Conservation (phyloP, 768 basidiomycete species). For the Boletus vermiculosoides region DNA sequence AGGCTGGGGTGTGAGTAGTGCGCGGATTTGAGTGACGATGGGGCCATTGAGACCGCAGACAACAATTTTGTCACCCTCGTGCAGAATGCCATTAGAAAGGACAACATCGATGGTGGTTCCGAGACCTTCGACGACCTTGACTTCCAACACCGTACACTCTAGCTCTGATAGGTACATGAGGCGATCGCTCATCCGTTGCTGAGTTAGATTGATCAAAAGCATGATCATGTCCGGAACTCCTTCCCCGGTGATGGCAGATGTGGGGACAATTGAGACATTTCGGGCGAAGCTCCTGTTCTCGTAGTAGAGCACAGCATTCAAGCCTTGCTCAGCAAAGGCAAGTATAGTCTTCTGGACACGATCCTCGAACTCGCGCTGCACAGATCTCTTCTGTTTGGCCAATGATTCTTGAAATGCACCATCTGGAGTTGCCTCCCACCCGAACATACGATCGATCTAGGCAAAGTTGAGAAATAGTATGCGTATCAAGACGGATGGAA, state of each 20-base stretch:
- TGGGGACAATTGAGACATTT: slow-evolving; percentile 95
- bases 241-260: slow-evolving; percentile 97
- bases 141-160: slow-evolving; percentile 97
- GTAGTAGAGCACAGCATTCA: slow-evolving; percentile 95
- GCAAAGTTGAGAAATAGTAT: slow-evolving; percentile 7
- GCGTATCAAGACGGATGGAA: slow-evolving; percentile 1
- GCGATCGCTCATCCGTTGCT: slow-evolving; percentile 95
- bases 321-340: slow-evolving; percentile 96
- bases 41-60: slow-evolving; percentile 97
- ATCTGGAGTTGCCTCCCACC: slow-evolving; percentile 90
- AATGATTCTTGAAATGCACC: slow-evolving; percentile 91
- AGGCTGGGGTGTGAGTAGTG: slow-evolving; percentile 93
- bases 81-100: slow-evolving; percentile 88
- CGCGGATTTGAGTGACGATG: slow-evolving; percentile 92
- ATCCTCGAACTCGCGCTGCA: slow-evolving; percentile 91
- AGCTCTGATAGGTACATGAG: slow-evolving; percentile 98
- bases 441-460: slow-evolving; percentile 96
- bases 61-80: slow-evolving; percentile 91
- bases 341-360: slow-evolving; percentile 81
- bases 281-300: slow-evolving; percentile 94
- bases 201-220: slow-evolving; percentile 95
- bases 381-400: slow-evolving; percentile 71
- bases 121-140: slow-evolving; percentile 97
- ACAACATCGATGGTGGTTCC: slow-evolving; percentile 98
- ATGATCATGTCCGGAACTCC: slow-evolving; percentile 99